phyloP scores from a whole-genome alignment of 306 rosid species.

The Arachis stenosperma region DNA sequence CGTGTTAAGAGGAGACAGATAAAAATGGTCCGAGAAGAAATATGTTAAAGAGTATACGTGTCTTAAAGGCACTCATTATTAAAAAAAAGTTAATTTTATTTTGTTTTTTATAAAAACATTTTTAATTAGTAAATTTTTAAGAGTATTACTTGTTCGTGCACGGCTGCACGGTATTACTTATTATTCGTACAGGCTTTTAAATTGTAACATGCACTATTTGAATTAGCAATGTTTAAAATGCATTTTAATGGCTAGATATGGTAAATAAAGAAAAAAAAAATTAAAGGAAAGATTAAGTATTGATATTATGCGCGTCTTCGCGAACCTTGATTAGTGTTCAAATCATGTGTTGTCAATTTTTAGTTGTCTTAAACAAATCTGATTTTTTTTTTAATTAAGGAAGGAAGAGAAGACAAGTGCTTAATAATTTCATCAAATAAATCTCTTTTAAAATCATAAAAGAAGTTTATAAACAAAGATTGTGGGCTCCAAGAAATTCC shows the following conservation, averaged over 20 bases:
- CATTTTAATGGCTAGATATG: too few relatives aligned
- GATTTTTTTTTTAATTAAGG: background rate
- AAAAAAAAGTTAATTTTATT: too few relatives aligned
- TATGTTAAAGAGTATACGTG: too few relatives aligned
- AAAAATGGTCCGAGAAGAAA: background rate
- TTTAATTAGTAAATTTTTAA: too few relatives aligned
- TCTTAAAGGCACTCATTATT: too few relatives aligned
- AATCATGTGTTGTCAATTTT: slow-evolving; percentile 24
- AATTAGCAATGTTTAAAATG: too few relatives aligned
- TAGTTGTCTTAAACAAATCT: background rate
- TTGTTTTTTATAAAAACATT: too few relatives aligned
- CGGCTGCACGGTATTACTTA: too few relatives aligned
- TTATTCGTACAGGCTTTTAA: too few relatives aligned
- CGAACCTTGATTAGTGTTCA: background rate
- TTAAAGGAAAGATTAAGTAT: background rate
- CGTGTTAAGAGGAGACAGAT: background rate
- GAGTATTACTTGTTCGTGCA: too few relatives aligned
- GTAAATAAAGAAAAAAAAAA: too few relatives aligned
- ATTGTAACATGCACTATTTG: too few relatives aligned
- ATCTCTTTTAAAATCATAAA: background rate
- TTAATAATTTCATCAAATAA: slow-evolving; percentile 23
- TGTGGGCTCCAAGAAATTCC: slow-evolving; percentile 30
- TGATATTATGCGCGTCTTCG: background rate
- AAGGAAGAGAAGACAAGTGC: background rate
- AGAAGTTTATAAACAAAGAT: background rate